These are phyloP conservation scores for Bathelium albidoporum DNA, from an alignment of 495 filamentous ascomycete species.

Conservation along the genomic window DNA sequence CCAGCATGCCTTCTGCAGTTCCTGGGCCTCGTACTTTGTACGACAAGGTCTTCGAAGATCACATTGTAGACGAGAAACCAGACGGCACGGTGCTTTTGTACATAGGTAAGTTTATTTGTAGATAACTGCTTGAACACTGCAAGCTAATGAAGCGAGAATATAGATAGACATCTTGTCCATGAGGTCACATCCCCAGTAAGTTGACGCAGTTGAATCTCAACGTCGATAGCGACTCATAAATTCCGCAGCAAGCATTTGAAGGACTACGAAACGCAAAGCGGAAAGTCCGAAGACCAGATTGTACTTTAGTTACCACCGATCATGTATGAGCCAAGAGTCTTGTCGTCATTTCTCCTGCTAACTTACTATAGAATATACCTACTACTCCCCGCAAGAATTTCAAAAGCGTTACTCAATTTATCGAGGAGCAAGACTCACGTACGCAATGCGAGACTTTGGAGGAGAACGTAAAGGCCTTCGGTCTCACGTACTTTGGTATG, in stretches of 20 bases:
- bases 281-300: constrained; percentile 84
- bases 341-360: neutral
- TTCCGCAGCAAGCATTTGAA: constrained; percentile 81
- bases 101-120: constrained; percentile 52
- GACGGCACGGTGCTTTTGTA: constrained; percentile 90
- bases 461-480: constrained; percentile 93
- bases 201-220: constrained; percentile 6
- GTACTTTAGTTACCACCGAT: constrained; percentile 91
- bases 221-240: constrained; percentile 19
- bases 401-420: constrained; percentile 75
- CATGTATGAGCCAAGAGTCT: constrained; percentile 51
- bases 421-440: constrained; percentile 87
- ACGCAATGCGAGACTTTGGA: constrained; percentile 91
- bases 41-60: constrained; percentile 90
- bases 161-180: constrained; percentile 85
- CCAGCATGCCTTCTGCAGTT: constrained; percentile 65
- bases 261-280: constrained; percentile 79
- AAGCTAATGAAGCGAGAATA: constrained; percentile 22
- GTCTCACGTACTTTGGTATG: constrained; percentile 93
- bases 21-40: constrained; percentile 71
- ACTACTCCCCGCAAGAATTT: constrained; percentile 81
- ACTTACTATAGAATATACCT: constrained; percentile 64
- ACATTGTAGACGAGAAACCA: constrained; percentile 87
- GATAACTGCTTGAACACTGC: constrained; percentile 6
- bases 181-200: constrained; percentile 91